Percentiles rank a stretch among this genome's conserved stretches.
Conservation (phyloP, 805 yeast species). For the Saturnispora ahearnii region DNA sequence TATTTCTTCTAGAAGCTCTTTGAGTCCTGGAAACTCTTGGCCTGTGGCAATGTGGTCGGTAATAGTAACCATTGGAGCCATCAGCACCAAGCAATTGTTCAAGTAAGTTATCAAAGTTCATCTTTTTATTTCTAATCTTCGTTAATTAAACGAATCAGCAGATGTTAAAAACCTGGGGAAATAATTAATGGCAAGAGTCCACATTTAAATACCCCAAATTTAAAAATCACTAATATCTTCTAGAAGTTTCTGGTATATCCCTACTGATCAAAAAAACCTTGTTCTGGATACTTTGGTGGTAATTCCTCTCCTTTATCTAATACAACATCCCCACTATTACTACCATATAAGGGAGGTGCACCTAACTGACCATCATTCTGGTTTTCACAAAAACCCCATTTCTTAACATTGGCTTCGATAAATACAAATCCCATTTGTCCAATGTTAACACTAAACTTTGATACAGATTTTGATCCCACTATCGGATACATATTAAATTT, state of each 20-base stretch:
- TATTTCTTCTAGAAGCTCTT: not conserved
- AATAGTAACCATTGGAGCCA: not conserved
- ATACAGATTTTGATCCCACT: slow-evolving; percentile 40
- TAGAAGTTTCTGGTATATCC: not conserved
- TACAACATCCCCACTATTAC: slow-evolving; percentile 37
- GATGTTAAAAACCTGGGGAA: not conserved
- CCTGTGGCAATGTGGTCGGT: not conserved
- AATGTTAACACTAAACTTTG: slow-evolving; percentile 53
- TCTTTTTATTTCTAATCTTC: not conserved
- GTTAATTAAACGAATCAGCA: not conserved
- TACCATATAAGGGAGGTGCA: slow-evolving; percentile 31
- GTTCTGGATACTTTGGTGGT: slow-evolving; percentile 56
- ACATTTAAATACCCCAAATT: not conserved
- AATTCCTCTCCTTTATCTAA: slow-evolving; percentile 64
- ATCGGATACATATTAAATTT: slow-evolving; percentile 45
- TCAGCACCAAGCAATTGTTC: not conserved
- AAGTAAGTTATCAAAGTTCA: not conserved
- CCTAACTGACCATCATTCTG: slow-evolving; percentile 33
- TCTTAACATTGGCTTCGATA: slow-evolving; percentile 73
- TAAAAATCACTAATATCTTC: not conserved
- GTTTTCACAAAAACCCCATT: slow-evolving; percentile 47
- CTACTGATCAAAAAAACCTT: slow-evolving; percentile 4
- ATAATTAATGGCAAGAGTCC: too few species aligned
- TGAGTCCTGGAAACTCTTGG: not conserved
- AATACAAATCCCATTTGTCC: slow-evolving; percentile 87